A percentile compares a stretch with the other conserved stretches of the same genome.
Conservation (phyloP, 1,284 basidiomycete genomes). For the Trichosporon sp. region DNA sequence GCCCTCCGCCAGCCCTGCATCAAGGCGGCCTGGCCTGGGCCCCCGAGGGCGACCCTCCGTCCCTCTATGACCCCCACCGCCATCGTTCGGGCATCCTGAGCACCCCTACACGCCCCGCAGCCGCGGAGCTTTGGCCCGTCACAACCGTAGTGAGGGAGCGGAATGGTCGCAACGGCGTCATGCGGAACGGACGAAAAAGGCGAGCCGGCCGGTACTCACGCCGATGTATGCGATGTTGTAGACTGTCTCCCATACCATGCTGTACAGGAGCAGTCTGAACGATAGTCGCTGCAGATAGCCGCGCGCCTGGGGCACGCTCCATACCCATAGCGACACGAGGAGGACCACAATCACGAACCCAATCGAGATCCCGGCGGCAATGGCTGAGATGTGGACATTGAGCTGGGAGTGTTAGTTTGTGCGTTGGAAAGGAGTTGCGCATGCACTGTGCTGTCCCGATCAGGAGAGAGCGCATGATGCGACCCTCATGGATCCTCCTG, state of each 20-base stretch:
- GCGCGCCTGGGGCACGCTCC: constrained; percentile 15
- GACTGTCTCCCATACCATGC: constrained; percentile 31
- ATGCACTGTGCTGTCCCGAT: not conserved
- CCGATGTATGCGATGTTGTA: constrained; percentile 30
- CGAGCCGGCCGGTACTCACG: constrained; percentile 13
- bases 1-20: not conserved
- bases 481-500: too few relatives aligned
- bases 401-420: constrained; percentile 7
- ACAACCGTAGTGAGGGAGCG: not conserved
- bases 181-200: not conserved
- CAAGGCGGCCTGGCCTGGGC: not conserved
- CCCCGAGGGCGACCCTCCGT: not conserved
- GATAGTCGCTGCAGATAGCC: constrained; percentile 32
- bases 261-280: constrained; percentile 31
- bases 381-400: constrained; percentile 16
- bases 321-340: constrained; percentile 14
- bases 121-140: not conserved
- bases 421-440: not conserved
- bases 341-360: constrained; percentile 14
- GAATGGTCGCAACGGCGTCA: not conserved
- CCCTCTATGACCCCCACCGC: too few relatives aligned
- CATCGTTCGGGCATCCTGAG: not conserved
- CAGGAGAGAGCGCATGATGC: too few relatives aligned
- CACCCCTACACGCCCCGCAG: too few relatives aligned
- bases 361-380: constrained; percentile 18